These are phyloP conservation scores for Rubia tinctorum DNA, from an alignment of 305 asterid species.

Conservation along the genomic window DNA sequence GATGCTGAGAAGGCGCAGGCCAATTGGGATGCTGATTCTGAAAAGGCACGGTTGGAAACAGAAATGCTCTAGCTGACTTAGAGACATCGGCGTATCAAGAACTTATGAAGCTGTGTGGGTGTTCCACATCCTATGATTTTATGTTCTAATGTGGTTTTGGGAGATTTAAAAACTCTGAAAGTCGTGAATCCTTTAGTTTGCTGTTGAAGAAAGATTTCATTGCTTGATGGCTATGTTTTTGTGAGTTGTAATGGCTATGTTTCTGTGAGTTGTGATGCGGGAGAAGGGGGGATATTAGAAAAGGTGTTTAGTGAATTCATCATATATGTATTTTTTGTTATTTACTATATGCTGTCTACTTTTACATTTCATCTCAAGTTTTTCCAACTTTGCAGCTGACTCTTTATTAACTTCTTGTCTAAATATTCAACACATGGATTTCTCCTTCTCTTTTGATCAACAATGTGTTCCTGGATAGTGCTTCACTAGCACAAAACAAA, in stretches of 20 bases:
- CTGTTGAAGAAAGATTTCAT: constrained; percentile 31
- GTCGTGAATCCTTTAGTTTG: constrained; percentile 25
- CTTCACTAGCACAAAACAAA: constrained; percentile 1
- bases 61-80: constrained; percentile 60
- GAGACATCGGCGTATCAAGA: constrained; percentile 42
- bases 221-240: constrained; percentile 11
- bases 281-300: constrained; percentile 22
- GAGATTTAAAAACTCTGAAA: constrained; percentile 6
- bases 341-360: not conserved
- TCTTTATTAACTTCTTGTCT: too few species aligned
- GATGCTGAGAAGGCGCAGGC: constrained; percentile 36
- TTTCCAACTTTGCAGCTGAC: too few species aligned
- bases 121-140: constrained; percentile 21
- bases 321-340: not conserved
- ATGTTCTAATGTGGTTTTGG: constrained; percentile 3
- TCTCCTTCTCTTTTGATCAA: too few species aligned
- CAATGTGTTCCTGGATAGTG: too few species aligned
- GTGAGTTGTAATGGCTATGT: not conserved
- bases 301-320: constrained; percentile 42
- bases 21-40: constrained; percentile 36
- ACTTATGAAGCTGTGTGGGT: constrained; percentile 39
- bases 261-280: constrained; percentile 13
- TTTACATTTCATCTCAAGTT: too few species aligned
- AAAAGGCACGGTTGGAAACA: constrained; percentile 43
- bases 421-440: too few species aligned